Evolutionary conservation across 306 rosid species (phyloP).

Genomic region (Quercus engelmannii): DNA sequence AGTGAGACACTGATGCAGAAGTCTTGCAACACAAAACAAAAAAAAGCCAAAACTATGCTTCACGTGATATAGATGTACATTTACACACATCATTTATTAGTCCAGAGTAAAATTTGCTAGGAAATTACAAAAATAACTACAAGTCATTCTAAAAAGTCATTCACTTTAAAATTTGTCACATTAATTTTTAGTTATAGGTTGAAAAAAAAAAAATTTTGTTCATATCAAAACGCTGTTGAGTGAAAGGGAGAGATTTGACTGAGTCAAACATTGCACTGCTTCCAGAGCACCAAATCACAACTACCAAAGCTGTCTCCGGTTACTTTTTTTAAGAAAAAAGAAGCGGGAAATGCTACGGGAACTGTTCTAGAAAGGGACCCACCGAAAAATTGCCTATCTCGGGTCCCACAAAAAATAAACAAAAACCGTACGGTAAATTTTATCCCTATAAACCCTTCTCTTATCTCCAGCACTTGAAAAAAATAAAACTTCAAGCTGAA

Average conservation of each 20-base stretch:
- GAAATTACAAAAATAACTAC: too few species aligned
- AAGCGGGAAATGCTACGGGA: not conserved
- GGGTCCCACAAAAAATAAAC: conserved; percentile 20
- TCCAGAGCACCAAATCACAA: not conserved
- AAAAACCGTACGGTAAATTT: not conserved
- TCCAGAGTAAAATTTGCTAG: too few species aligned
- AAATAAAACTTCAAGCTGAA: conserved; percentile 11
- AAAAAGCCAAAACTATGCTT: too few species aligned
- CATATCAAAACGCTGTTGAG: too few species aligned
- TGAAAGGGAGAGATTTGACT: not conserved
- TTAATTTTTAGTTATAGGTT: too few species aligned
- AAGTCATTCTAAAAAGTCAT: too few species aligned
- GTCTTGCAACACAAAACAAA: too few species aligned
- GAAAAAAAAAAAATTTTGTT: too few species aligned
- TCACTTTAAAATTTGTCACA: too few species aligned
- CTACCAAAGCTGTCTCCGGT: conserved; percentile 5
- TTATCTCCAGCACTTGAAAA: not conserved
- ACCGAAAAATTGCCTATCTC: not conserved
- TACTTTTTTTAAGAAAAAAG: not conserved
- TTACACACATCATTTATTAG: too few species aligned
- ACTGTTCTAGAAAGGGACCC: not conserved
- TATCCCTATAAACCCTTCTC: not conserved
- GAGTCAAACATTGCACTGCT: conserved; percentile 5
- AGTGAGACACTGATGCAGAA: too few species aligned
- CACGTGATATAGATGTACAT: too few species aligned